Base-by-base conservation (phyloP, 2,329 filamentous ascomycete genomes). In the Penicillium sp. region DNA sequence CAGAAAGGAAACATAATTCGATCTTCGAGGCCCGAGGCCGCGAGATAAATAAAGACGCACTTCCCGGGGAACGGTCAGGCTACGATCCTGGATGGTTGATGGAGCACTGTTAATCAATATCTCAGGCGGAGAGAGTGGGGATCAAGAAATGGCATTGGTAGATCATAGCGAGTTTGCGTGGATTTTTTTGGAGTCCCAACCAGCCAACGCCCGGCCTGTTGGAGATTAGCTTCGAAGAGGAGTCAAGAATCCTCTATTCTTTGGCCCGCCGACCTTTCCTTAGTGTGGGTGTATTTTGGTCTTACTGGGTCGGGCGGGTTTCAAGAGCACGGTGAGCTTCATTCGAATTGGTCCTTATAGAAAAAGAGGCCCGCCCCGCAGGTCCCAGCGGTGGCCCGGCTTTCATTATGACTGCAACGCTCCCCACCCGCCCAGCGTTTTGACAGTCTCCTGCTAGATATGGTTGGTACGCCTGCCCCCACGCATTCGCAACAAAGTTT, bases 1-100 rank as follows among this genome's bases (percentile, higher is more conserved):
- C 55, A 62, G 65, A 63, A 67, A 53, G 56, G 58, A 58, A 61
- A 51, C 55, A 51, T 54, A 51, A 51, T 39, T 57, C 51, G 51
- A 47, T 48, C 54, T 54, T 33, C 46, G 19, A 54, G 47, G 48
- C 33, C 55, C 55, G 55, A 54, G 51, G 43, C 37, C 21, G 31
- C 46, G 46, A 55, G 40, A 53, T 61, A 57, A 51, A 59, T 61
- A 59, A 45, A 24, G 23, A 43, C 39, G 11, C 42, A 8, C 31
- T 11, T n/a, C 16, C 24, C 26, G 16, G 26, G 42, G 18, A 45
- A 43, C 40, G 40, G 40, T 21, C 40, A 43, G 40, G 40, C 40
- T 24, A 45, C 42, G 42, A 45, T 45, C 31, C 31, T 33, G 58
- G 13, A 33, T 45, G 40, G 21, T 52, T 36, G 36, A 43, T 47